Evolutionary conservation across 208 protist species (phyloP).

Genomic region (Trypanosomatidae sp.): DNA sequence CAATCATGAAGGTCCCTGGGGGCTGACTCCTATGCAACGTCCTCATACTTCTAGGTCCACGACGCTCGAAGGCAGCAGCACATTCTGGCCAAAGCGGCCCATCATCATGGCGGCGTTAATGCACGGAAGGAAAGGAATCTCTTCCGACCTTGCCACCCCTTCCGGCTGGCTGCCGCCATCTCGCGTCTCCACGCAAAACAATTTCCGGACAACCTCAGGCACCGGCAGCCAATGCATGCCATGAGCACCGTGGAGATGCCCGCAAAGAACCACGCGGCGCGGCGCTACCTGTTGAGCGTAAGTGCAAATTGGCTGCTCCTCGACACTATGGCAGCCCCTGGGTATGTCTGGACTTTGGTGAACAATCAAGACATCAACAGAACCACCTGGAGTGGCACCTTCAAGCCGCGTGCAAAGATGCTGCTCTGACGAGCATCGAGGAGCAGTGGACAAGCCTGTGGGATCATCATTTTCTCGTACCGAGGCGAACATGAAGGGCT

Average conservation of each 20-base stretch:
- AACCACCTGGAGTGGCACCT: constrained; percentile 24
- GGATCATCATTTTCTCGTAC: not conserved
- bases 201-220: constrained; percentile 8
- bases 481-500: constrained; percentile 22
- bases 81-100: not conserved
- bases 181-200: constrained; percentile 8
- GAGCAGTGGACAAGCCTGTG: not conserved
- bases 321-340: constrained; percentile 5
- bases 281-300: constrained; percentile 41
- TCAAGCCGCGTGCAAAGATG: constrained; percentile 26
- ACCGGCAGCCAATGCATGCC: constrained; percentile 47
- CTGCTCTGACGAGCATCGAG: not conserved
- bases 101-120: constrained; percentile 62
- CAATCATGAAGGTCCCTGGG: not conserved
- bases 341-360: constrained; percentile 44
- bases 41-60: constrained; percentile 51
- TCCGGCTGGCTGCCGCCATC: not conserved
- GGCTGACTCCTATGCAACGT: not conserved
- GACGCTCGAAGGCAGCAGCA: constrained; percentile 37
- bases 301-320: constrained; percentile 33
- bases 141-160: not conserved
- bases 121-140: constrained; percentile 39
- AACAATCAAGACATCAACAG: constrained; percentile 56
- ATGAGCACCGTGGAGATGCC: constrained; percentile 55
- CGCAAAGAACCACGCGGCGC: constrained; percentile 41